Evolutionary conservation across 208 protist genomes (phyloP), one percentile per base, ranked within the genome.

Genomic region (Leishmania tarentolae): DNA sequence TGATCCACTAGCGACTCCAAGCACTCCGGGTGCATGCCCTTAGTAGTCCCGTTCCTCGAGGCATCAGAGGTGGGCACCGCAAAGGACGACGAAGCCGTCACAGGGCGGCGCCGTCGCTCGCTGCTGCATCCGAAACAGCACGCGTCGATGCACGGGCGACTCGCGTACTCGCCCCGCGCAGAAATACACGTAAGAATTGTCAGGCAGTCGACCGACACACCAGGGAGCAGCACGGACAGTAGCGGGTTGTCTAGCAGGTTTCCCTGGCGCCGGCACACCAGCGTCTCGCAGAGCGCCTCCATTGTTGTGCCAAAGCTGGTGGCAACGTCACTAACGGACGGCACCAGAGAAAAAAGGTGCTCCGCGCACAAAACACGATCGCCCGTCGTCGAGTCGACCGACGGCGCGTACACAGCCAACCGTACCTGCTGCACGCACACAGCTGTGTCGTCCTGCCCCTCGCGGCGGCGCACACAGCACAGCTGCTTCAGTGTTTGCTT

Each of bases 161-260:
- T 82, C 53, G 78, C 71, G 35, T 82, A 71, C 31, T 52, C 53
- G 19, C 70, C 78, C 44, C 46, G 70, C 8, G 71, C 70, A 2
- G 78, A 82, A 46, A 82, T 72, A 47, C 79, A 82, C 46, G 79
- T 82, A 57, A 82, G 21, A 24, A 80, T 71, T 3, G 21, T 75
- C 63, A 80, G 52, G 65, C 77, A 57, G 35, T 81, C 78, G 0
- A 76, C 72, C 11, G 70, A 71, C 3, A 66, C 69, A 19, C 53
- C 69, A 21, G 78, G 78, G 24, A 81, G 78, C 70, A 81, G 53
- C 8, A 81, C 42, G 5, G 70, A 21, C 31, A 81, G 78, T 42
- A 81, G 56, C 21, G 68, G 56, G 70, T 81, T 81, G 78, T 70
- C 78, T 24, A 81, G 69, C n/a, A 77, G 46, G 72, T 82, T 77